Conservation (phyloP, 2,329 filamentous ascomycete species). For the Fusarium newnesense region DNA sequence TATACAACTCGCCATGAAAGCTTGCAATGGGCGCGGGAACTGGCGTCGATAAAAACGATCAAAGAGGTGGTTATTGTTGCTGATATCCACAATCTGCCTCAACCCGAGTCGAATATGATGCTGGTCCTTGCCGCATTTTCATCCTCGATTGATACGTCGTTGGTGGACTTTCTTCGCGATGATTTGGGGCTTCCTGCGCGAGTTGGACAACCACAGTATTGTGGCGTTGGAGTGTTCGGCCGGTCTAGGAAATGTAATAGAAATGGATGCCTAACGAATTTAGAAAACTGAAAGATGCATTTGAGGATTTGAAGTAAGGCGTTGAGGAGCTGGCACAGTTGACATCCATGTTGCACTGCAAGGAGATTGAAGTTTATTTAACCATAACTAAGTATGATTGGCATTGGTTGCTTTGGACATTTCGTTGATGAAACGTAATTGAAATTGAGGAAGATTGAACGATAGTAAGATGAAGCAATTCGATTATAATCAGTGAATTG, state of each 20-base stretch:
- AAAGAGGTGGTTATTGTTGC: constrained; percentile 62
- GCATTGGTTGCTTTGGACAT: constrained; percentile 3
- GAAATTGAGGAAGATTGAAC: not conserved
- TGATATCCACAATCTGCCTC: constrained; percentile 64
- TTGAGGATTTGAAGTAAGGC: not conserved
- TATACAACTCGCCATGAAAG: constrained; percentile 58
- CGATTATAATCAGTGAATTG: not conserved
- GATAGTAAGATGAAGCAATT: not conserved
- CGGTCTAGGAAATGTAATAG: constrained; percentile 38
- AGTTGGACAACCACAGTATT: constrained; percentile 39
- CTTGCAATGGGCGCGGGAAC: constrained; percentile 67
- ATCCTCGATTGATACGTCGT: constrained; percentile 65
- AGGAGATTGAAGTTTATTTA: constrained; percentile 15
- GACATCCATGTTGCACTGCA: constrained; percentile 8
- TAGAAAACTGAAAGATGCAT: not conserved
- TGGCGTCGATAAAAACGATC: constrained; percentile 61
- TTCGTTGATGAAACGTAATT: constrained; percentile 10
- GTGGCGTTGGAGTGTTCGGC: constrained; percentile 39
- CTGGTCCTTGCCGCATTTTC: constrained; percentile 69
- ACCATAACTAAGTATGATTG: not conserved
- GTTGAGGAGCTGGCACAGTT: not conserved
- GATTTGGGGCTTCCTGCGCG: constrained; percentile 43
- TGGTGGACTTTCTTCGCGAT: constrained; percentile 61
- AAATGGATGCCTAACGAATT: constrained; percentile 38
- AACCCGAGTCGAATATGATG: constrained; percentile 63